Evolutionary conservation across 2,329 filamentous ascomycete genomes (phyloP).

Genomic region (Thielaviopsis ethacetica): DNA sequence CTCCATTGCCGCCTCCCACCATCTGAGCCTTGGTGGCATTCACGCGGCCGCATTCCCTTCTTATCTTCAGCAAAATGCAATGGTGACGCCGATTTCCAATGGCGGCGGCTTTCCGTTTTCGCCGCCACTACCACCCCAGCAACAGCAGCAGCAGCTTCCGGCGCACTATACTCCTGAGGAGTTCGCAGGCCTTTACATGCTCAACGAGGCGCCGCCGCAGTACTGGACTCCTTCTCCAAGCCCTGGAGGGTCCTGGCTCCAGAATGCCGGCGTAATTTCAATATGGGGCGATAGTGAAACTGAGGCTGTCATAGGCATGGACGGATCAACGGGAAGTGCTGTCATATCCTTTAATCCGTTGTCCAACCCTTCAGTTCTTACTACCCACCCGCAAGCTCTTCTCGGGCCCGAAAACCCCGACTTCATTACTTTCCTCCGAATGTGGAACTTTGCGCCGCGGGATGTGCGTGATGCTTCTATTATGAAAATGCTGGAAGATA

Average conservation of each 20-base stretch:
- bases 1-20: neutral
- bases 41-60: neutral
- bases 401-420: constrained; percentile 34
- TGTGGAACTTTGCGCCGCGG: constrained; percentile 23
- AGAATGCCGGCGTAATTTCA: neutral
- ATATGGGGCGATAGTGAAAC: neutral
- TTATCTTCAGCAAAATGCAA: neutral
- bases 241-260: neutral
- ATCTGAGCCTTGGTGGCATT: neutral
- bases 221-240: neutral
- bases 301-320: constrained; percentile 15
- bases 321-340: neutral
- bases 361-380: constrained; percentile 20
- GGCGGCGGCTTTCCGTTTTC: neutral
- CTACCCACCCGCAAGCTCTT: constrained; percentile 21
- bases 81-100: neutral
- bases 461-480: neutral
- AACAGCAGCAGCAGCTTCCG: neutral
- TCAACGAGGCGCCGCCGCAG: neutral
- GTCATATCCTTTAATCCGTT: neutral
- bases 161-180: neutral
- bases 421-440: constrained; percentile 31
- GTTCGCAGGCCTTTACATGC: neutral
- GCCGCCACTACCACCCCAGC: neutral
- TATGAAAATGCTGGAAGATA: neutral